Percentiles rank a stretch among this genome's conserved stretches.
phyloP scores from a whole-genome alignment of 805 yeast genomes.

The Maudiozyma turicensis region DNA sequence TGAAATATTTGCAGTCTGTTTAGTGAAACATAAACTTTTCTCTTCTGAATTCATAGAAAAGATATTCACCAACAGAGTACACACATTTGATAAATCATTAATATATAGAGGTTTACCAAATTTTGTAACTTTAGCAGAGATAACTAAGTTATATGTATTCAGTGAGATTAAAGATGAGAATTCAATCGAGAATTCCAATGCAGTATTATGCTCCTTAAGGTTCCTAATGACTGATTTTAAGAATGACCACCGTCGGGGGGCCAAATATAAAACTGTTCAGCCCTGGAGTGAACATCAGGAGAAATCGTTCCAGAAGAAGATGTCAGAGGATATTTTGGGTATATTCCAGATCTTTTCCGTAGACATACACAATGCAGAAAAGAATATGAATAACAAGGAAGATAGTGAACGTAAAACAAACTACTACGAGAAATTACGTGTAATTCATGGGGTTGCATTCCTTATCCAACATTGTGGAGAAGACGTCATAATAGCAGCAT shows the following conservation, averaged over 20 bases:
- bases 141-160: conserved; percentile 22
- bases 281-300: conserved; percentile 25
- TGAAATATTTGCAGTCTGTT: conserved; percentile 28
- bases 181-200: conserved; percentile 15
- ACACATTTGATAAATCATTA: conserved; percentile 22
- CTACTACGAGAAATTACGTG: conserved; percentile 57
- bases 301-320: conserved; percentile 30
- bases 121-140: conserved; percentile 26
- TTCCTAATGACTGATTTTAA: conserved; percentile 23
- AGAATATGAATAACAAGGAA: conserved; percentile 49
- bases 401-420: conserved; percentile 65
- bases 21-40: conserved; percentile 26
- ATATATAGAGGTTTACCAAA: conserved; percentile 24
- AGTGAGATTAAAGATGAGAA: conserved; percentile 8
- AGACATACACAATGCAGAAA: neutral
- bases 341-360: conserved; percentile 63
- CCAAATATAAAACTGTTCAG: conserved; percentile 18
- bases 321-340: conserved; percentile 58
- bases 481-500: conserved; percentile 49
- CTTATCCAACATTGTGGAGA: conserved; percentile 44
- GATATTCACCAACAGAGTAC: conserved; percentile 21
- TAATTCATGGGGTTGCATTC: conserved; percentile 65
- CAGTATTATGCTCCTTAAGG: conserved; percentile 21
- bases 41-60: conserved; percentile 25
- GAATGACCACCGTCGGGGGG: conserved; percentile 20